These are phyloP conservation scores for Ceratocystis variospora DNA, from an alignment of 2,329 filamentous ascomycete species.

Conservation along the genomic window DNA sequence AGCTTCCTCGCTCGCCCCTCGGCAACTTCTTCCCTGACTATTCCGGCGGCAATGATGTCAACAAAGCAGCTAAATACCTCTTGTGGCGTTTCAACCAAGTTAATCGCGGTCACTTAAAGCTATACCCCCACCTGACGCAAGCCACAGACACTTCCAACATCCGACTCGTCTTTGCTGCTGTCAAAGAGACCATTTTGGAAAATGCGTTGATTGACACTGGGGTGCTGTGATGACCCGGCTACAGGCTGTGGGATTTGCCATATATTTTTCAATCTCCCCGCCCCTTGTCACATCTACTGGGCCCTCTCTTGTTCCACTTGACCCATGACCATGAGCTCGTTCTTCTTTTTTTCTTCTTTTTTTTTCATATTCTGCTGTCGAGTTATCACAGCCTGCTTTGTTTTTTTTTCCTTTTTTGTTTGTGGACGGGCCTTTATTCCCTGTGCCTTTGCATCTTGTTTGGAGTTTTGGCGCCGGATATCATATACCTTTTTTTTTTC, in stretches of 20 bases:
- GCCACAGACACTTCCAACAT: slow-evolving; percentile 98
- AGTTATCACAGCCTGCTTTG: not conserved
- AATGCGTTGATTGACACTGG: slow-evolving; percentile 97
- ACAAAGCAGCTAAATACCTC: slow-evolving; percentile 93
- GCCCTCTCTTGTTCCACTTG: no score
- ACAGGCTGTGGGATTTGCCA: not conserved
- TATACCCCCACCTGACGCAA: slow-evolving; percentile 97
- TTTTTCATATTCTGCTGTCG: not conserved
- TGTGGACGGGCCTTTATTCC: slow-evolving; percentile 6
- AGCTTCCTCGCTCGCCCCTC: slow-evolving; percentile 75
- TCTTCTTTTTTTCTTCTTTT: not conserved
- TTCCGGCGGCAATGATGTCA: slow-evolving; percentile 92
- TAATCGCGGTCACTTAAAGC: slow-evolving; percentile 84
- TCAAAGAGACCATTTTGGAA: slow-evolving; percentile 97
- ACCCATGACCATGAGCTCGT: not conserved
- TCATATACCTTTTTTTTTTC: slow-evolving; percentile 11
- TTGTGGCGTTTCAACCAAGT: slow-evolving; percentile 99
- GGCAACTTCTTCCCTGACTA: slow-evolving; percentile 97
- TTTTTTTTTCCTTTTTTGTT: not conserved
- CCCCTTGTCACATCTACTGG: not conserved
- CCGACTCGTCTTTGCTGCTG: slow-evolving; percentile 89
- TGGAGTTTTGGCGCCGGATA: slow-evolving; percentile 13
- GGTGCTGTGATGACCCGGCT: slow-evolving; percentile 48
- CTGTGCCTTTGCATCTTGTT: slow-evolving; percentile 15
- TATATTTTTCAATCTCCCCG: no score